A percentile compares a stretch with the other conserved stretches of the same genome.
Evolutionary conservation across 2,329 filamentous ascomycete species (phyloP).

Genomic region (Cryphonectria radicalis): DNA sequence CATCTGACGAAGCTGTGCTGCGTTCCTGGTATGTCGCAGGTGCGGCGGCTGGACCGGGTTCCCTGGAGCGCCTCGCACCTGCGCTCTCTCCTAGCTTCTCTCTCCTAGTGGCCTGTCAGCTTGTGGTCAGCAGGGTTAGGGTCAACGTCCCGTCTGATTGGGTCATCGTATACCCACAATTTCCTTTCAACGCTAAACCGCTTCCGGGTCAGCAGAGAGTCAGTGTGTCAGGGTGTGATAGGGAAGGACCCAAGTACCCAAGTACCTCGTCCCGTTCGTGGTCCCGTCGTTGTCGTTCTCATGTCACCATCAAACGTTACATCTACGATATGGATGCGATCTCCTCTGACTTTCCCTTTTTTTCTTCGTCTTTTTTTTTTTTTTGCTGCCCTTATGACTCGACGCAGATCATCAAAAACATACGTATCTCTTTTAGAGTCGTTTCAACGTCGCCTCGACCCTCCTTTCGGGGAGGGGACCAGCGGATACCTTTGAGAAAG

Average conservation of each 20-base stretch:
- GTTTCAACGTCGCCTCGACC: conserved; percentile 28
- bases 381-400: not conserved
- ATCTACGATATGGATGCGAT: conserved; percentile 8
- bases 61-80: not conserved
- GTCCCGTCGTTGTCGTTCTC: not conserved
- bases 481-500: not conserved
- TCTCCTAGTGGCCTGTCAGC: not conserved
- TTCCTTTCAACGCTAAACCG: not conserved
- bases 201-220: not conserved
- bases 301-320: conserved; percentile 23
- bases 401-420: conserved; percentile 10
- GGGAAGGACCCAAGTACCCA: not conserved
- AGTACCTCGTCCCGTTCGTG: not conserved
- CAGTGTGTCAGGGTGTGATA: not conserved
- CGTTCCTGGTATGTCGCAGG: not conserved
- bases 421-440: conserved; percentile 24
- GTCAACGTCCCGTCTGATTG: not conserved
- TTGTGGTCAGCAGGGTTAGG: conserved; percentile 6
- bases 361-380: not conserved
- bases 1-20: not conserved
- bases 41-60: not conserved
- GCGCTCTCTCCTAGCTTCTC: not conserved
- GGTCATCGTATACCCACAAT: not conserved
- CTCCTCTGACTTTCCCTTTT: not conserved
- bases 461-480: conserved; percentile 10